phyloP scores from a whole-genome alignment of 257 asterid genomes.

The Buddleja alternifolia region DNA sequence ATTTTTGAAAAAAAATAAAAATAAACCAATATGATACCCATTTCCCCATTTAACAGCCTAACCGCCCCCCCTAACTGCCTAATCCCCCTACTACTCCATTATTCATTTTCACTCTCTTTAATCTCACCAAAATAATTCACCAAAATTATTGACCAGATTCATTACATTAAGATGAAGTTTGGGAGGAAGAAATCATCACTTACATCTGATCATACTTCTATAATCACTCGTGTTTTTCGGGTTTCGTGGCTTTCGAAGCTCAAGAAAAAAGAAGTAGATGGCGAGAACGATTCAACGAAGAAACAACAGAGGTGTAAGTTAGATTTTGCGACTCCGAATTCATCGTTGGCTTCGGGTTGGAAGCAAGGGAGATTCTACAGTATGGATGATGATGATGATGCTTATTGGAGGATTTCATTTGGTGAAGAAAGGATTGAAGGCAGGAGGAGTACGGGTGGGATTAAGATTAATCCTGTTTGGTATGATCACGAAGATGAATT shows the following conservation, averaged over 20 bases:
- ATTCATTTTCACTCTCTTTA: constrained; percentile 24
- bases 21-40: constrained; percentile 46
- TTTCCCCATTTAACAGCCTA: constrained; percentile 42
- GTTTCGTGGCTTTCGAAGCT: constrained; percentile 70
- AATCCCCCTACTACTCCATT: constrained; percentile 27
- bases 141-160: not conserved
- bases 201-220: constrained; percentile 37
- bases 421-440: constrained; percentile 39
- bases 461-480: constrained; percentile 44
- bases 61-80: constrained; percentile 60
- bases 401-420: constrained; percentile 72
- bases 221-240: constrained; percentile 54
- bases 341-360: constrained; percentile 22
- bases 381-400: constrained; percentile 57
- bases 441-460: constrained; percentile 43
- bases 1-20: no score
- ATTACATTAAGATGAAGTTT: constrained; percentile 56
- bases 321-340: constrained; percentile 24
- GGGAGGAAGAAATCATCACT: constrained; percentile 47
- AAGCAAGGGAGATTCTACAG: constrained; percentile 52
- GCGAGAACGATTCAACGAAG: constrained; percentile 24
- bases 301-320: constrained; percentile 29
- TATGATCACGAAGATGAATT: constrained; percentile 42
- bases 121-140: not conserved
- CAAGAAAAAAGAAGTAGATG: constrained; percentile 41